Evolutionary conservation across 2,329 filamentous ascomycete genomes (phyloP), one percentile per base, ranked within the genome.

Genomic region (Trichophyton mentagrophytes): DNA sequence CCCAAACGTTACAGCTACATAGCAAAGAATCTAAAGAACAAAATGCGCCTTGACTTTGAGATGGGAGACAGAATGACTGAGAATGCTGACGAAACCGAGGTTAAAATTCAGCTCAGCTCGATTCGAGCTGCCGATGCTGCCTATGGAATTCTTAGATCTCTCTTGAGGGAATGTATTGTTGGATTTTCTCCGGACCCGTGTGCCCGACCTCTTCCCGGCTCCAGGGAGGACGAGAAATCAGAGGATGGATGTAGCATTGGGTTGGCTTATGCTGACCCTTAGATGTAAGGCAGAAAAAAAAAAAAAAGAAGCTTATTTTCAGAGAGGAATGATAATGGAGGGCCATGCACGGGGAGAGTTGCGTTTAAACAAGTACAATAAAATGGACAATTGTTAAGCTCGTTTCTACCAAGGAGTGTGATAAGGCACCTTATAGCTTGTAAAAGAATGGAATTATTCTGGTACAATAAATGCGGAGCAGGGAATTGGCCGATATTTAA

Each of bases 21-120:
- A 22, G 60, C 58, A 5, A 42, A 53, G 38, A 60, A 61, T 17
- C 20, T 65, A 20, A 58, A 61, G 38, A 58, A 57, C 11, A 49
- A 57, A 25, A 38, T 62, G 3, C 63, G 58, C 2, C 59, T 62
- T 51, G 61, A 62, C 36, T 63, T 64, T 61, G 61, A 62, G 20
- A 51, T 64, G 11, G 64, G 64, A 3, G 64, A 65, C 46, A 53
- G 33, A 13, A 64, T 65, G 61, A 22, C 61, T 40, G 61, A 63
- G 51, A 64, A 65, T 25, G 40, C 44, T 17, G 55, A 49, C 5
- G 57, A 62, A 17, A 65, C 64, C 1, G 62, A 64, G 49, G 56
- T 66, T 4, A 58, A 57, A 30, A 56, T 66, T 22, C 57, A 61
- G 40, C 64, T 66, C 38, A 64, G 64, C 57, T 66, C 63, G 11